Evolutionary conservation across 2,329 filamentous ascomycete species (phyloP).

Genomic region (Penicillium concentricum): DNA sequence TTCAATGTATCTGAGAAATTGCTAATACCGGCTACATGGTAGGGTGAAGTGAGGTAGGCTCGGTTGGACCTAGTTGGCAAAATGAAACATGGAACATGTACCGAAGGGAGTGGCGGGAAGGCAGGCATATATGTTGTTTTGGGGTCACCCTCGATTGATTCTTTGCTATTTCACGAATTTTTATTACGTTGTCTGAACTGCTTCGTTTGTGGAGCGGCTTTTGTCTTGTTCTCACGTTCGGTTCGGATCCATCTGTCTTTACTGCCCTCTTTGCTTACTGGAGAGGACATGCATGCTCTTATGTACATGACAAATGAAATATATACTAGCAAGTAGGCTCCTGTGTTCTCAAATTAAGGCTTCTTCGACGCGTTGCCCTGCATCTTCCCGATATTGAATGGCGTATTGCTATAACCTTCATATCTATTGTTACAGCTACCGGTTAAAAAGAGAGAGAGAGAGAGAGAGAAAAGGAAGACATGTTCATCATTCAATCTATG

Average conservation of each 20-base stretch:
- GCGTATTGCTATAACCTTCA: background rate
- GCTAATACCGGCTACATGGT: background rate
- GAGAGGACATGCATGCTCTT: background rate
- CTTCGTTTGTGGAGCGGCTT: background rate
- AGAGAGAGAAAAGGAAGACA: too few species aligned
- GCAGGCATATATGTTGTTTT: slow-evolving; percentile 9
- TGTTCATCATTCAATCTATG: too few species aligned
- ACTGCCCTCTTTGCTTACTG: background rate
- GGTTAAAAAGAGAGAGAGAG: too few species aligned
- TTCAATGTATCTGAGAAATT: background rate
- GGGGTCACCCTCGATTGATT: background rate
- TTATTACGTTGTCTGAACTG: background rate
- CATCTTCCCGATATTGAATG: background rate
- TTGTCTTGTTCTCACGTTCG: background rate
- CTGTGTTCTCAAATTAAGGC: background rate
- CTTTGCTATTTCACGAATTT: background rate
- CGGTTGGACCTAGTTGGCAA: background rate
- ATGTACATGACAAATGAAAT: slow-evolving; percentile 13
- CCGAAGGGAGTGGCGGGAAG: background rate
- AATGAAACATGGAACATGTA: background rate
- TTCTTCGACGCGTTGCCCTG: background rate
- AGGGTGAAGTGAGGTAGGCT: background rate
- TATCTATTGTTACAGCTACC: background rate
- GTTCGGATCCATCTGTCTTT: background rate
- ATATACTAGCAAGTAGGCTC: slow-evolving; percentile 1